Base-by-base conservation (phyloP, 1,284 basidiomycete species). In the Sanguinoderma infundibulare region DNA sequence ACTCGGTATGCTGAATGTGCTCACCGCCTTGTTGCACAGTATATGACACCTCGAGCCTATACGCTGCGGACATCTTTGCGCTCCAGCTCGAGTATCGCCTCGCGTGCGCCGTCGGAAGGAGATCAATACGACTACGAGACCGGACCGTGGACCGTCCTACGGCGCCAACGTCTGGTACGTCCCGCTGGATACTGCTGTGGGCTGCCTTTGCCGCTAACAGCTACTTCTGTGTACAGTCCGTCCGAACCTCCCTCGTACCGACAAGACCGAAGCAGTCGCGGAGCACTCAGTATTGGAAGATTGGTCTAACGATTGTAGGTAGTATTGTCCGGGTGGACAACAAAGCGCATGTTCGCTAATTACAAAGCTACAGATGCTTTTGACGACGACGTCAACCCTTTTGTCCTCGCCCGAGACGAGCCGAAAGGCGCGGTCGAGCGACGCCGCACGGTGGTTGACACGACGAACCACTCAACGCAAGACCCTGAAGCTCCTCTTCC, bases 261-360 rank as follows among this genome's bases (percentile, higher is more conserved):
- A 20, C 24, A 36, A 42, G 39, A 4, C 39, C 17, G 40, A 54
- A 17, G 7, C 20, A 22, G 15, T 8, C 12, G 26, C 5, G 9
- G 53, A 28, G 24, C 36, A 22, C 38, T 17, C 30, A 17, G 39
- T 22, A 28, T 5, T 42, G 30, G 53, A 54, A 35, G 53, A 54
- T 28, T 54, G 53, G 53, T 39, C 53, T 5, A 40, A 20, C n/a
- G 53, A 54, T 34, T 54, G 53, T 54, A 17, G 5, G 53, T 24
- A n/a, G 8, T 17, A 9, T 34, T 22, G 5, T 42, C 26, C 22
- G 2, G 3, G 3, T n/a, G n/a, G 15, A 2, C n/a, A 10, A 10
- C 28, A 9, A 28, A 20, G 4, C 15, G 20, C 12, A n/a, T 44
- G 0, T 30, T 44, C 8, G 17, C 53, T 54, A 28, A 30, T n/a